Base-by-base conservation (phyloP, 805 yeast species). In the Maudiozyma serrabonitensis region DNA sequence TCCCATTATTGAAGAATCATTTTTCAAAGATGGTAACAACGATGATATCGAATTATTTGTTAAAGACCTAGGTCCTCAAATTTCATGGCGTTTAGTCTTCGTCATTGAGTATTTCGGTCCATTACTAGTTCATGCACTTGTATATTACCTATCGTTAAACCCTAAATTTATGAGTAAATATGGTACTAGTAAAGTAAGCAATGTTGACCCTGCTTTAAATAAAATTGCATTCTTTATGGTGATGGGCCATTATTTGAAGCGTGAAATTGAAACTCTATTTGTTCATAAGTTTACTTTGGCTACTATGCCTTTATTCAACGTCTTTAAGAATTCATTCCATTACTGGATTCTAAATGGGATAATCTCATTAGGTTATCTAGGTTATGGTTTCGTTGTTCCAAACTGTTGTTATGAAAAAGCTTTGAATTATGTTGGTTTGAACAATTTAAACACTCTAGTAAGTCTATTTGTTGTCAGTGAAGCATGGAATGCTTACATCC, bases 31-130 rank as follows among this genome's bases (percentile, higher is more conserved):
- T 11, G 43, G 43, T n/a, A 63, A 58, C 0, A 60, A 72, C 35
- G 66, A 61, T 0, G 56, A 71, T 9, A 58, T 72, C 23, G 73
- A 69, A 13, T 70, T 89, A 13, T 78, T 70, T 54, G 85, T 85
- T 49, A 90, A 91, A 66, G 99, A 91, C 62, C 72, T 91, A 53
- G 99, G 99, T 19, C 89, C 90, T 0, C 99, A 93, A 69, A 79
- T 93, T 51, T 81, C 82, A 4, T 93, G 97, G 96, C 78, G 85
- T 69, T 76, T 88, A 3, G 98, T 91, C n/a, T 93, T 82, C 62
- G 58, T 87, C 47, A 71, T 87, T 54, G 99, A 93, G 69, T 93
- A 93, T 64, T 57, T 86, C 16, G 98, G 98, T 2, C 99, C 99
- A 9, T 71, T 93, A 50, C 43, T 90, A 40, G 75, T 91, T 59